Evolutionary conservation across 306 rosid species (phyloP).

Genomic region (Fagus sylvatica): DNA sequence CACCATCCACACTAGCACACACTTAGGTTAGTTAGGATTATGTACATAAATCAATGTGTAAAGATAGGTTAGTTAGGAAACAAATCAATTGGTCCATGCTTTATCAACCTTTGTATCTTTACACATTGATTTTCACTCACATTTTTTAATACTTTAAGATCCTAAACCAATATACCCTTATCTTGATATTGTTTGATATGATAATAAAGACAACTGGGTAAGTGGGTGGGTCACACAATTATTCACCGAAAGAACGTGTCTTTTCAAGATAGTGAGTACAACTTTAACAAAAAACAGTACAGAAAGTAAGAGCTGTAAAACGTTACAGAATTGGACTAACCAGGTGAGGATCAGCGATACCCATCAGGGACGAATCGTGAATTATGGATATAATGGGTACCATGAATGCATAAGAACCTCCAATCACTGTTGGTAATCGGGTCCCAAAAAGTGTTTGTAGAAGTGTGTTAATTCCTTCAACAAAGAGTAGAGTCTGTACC

Average conservation of each 20-base stretch:
- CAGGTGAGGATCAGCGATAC: slow-evolving; percentile 68
- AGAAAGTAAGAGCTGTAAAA: not conserved
- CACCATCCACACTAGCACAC: too few species aligned
- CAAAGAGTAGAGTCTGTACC: slow-evolving; percentile 89
- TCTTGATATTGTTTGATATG: not conserved
- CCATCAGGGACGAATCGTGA: slow-evolving; percentile 67
- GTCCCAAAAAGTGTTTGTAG: slow-evolving; percentile 96
- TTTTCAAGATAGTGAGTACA: not conserved
- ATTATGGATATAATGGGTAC: slow-evolving; percentile 91
- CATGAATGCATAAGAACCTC: slow-evolving; percentile 98
- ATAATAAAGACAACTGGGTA: not conserved
- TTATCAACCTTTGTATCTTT: not conserved
- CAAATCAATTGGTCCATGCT: not conserved
- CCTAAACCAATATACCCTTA: not conserved
- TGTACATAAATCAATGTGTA: too few species aligned
- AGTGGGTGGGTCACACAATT: not conserved
- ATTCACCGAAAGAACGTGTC: slow-evolving; percentile 1
- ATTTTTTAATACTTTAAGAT: not conserved
- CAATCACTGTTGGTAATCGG: slow-evolving; percentile 90
- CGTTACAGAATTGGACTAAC: slow-evolving; percentile 45
- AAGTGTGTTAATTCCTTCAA: slow-evolving; percentile 92
- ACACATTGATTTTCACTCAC: not conserved
- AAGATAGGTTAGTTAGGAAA: too few species aligned
- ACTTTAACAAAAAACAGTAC: slow-evolving; percentile 9
- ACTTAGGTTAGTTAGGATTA: too few species aligned